Conservation (phyloP, 192 early-diverging fungal species). For the Dissophora ornata region DNA sequence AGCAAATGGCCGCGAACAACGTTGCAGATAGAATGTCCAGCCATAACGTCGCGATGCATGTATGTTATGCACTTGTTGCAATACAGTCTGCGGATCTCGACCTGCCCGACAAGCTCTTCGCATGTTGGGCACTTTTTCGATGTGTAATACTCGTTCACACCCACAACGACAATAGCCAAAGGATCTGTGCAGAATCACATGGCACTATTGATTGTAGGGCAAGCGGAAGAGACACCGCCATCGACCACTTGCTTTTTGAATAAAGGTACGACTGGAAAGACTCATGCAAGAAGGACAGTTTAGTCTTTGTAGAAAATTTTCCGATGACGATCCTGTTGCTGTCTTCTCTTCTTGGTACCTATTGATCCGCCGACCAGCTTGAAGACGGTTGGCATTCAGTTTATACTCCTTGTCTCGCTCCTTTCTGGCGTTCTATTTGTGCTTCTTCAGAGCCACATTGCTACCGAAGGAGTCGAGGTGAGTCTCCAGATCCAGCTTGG, state of each 20-base stretch:
- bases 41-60: conserved; percentile 40
- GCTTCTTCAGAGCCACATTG: neutral
- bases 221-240: neutral
- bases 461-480: neutral
- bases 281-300: conserved; percentile 7
- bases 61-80: conserved; percentile 20
- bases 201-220: neutral
- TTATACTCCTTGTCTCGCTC: neutral
- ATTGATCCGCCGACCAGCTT: neutral
- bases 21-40: conserved; percentile 25
- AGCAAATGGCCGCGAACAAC: conserved; percentile 3
- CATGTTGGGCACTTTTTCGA: conserved; percentile 33
- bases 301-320: neutral
- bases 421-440: conserved; percentile 6
- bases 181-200: too few relatives aligned
- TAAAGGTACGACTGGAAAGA: conserved; percentile 7
- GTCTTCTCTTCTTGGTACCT: neutral
- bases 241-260: neutral
- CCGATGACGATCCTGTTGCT: conserved; percentile 24
- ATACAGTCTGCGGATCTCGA: conserved; percentile 32
- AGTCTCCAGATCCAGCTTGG: too few relatives aligned
- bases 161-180: neutral
- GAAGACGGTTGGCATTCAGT: neutral
- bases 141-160: conserved; percentile 28
- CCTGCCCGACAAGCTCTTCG: conserved; percentile 39